Conservation (phyloP, 768 basidiomycete species). For the Mycena venus region DNA sequence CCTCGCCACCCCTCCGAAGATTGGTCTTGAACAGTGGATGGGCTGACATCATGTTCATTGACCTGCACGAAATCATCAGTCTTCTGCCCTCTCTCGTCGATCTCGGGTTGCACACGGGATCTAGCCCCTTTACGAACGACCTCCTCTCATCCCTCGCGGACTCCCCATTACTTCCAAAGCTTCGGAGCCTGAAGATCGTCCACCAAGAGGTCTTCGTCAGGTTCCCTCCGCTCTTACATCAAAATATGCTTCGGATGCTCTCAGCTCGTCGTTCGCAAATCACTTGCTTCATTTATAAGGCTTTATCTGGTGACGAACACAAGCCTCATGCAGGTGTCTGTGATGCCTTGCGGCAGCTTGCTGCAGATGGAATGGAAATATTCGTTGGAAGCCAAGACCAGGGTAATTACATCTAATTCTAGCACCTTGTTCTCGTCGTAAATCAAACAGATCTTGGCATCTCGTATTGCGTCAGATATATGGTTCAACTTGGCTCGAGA, state of each 20-base stretch:
- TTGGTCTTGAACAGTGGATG: not conserved
- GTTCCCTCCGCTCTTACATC: no score
- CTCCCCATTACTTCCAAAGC: not conserved
- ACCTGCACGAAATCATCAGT: not conserved
- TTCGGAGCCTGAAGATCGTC: not conserved
- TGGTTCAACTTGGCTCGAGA: no score
- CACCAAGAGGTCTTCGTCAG: no score
- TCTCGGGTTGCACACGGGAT: not conserved
- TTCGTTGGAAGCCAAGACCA: not conserved
- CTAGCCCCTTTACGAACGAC: not conserved
- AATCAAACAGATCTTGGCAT: no score
- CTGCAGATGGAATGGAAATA: not conserved
- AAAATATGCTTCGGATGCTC: not conserved
- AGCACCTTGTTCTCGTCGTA: no score
- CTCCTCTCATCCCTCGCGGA: not conserved
- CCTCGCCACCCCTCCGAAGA: not conserved
- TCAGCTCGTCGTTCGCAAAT: not conserved
- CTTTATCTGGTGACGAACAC: not conserved
- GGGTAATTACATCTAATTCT: no score
- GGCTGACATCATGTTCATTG: not conserved
- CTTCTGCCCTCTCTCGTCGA: not conserved
- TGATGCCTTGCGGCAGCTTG: not conserved
- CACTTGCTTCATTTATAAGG: no score
- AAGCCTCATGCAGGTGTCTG: not conserved
- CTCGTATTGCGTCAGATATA: no score